A percentile compares a stretch with the other conserved stretches of the same genome.
Conservation (phyloP, 1,284 basidiomycete species). For the Apiotrichum gamsii region DNA sequence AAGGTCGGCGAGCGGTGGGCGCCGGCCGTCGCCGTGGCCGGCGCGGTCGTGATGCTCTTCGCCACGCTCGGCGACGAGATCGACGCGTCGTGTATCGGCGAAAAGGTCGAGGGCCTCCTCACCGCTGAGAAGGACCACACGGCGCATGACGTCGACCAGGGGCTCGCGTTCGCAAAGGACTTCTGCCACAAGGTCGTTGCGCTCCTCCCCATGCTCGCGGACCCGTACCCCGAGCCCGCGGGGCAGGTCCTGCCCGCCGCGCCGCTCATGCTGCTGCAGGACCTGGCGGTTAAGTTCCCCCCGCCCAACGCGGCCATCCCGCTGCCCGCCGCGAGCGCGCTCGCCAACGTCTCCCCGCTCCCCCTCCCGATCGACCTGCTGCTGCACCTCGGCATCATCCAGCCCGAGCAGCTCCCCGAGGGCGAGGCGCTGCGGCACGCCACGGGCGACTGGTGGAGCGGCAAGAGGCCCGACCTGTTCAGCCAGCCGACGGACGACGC, state of each 20-base stretch:
- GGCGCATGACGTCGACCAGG: conserved; percentile 3
- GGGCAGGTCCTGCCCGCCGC: conserved; percentile 20
- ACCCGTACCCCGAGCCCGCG: conserved; percentile 10
- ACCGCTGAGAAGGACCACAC: conserved; percentile 1
- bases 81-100: conserved; percentile 22
- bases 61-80: conserved; percentile 13
- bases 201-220: conserved; percentile 10
- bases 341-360: conserved; percentile 25
- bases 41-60: conserved; percentile 20
- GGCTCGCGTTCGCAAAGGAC: conserved; percentile 12
- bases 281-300: conserved; percentile 20
- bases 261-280: conserved; percentile 28
- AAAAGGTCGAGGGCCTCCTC: conserved; percentile 18
- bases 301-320: conserved; percentile 7
- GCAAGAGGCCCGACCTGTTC: conserved; percentile 8
- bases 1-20: conserved; percentile 31
- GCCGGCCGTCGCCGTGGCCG: conserved; percentile 15
- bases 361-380: conserved; percentile 23
- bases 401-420: neutral
- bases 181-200: conserved; percentile 19
- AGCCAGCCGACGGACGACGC: neutral
- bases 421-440: conserved; percentile 5
- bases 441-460: conserved; percentile 13
- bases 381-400: conserved; percentile 20
- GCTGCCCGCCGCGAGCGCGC: conserved; percentile 11